A percentile compares a stretch with the other conserved stretches of the same genome.
phyloP scores from a whole-genome alignment of 2,329 filamentous ascomycete genomes.

The Colletotrichum neosansevieriae region DNA sequence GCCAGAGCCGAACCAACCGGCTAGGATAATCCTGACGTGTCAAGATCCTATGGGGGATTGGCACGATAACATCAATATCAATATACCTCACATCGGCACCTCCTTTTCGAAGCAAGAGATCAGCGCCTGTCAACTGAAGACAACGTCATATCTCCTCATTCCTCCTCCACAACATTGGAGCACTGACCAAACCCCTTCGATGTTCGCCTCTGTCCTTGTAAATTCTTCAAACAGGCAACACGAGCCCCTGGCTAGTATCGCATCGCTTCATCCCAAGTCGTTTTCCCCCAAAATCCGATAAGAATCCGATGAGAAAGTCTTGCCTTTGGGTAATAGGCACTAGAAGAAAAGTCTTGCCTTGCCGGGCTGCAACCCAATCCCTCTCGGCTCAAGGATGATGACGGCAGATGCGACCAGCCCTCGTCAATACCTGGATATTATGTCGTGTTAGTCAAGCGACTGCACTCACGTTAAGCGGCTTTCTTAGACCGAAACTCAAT shows the following conservation, averaged over 20 bases:
- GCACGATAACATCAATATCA: no score
- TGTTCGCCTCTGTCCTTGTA: slow-evolving; percentile 13
- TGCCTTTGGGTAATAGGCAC: no score
- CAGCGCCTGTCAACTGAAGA: slow-evolving; percentile 10
- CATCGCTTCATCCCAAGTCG: slow-evolving; percentile 2
- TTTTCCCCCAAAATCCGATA: neutral
- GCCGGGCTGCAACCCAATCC: slow-evolving; percentile 4
- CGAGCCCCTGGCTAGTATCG: neutral
- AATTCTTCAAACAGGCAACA: neutral
- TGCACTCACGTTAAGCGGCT: neutral
- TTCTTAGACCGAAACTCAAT: neutral
- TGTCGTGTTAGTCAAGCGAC: slow-evolving; percentile 2
- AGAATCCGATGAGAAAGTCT: no score
- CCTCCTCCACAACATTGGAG: neutral
- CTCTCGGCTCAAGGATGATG: slow-evolving; percentile 1
- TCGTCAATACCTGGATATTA: neutral
- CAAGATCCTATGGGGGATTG: slow-evolving; percentile 2
- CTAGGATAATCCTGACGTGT: slow-evolving; percentile 13
- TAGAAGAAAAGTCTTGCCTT: neutral
- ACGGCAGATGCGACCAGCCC: slow-evolving; percentile 3
- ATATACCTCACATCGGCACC: no score
- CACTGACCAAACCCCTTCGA: slow-evolving; percentile 9
- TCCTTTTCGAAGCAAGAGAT: no score
- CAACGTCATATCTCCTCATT: slow-evolving; percentile 34
- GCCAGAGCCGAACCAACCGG: neutral